phyloP scores from a whole-genome alignment of 2,329 filamentous ascomycete genomes.

The Rugonectria rugulosa region DNA sequence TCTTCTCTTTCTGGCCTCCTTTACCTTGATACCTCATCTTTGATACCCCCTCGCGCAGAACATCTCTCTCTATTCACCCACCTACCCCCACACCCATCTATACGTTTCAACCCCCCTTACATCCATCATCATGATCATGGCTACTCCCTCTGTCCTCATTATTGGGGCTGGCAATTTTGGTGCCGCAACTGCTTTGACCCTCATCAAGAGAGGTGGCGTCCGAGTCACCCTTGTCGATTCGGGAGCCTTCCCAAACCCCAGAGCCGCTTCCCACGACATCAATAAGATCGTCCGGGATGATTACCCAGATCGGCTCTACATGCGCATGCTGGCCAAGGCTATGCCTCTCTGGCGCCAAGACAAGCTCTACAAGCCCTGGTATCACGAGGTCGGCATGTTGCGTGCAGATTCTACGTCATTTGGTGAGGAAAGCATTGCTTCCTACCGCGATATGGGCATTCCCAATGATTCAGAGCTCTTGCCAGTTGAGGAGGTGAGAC shows the following conservation, averaged over 20 bases:
- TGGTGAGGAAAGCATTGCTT: conserved; percentile 52
- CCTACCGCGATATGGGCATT: conserved; percentile 47
- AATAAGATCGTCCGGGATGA: conserved; percentile 55
- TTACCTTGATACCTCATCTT: neutral
- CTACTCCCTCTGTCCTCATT: conserved; percentile 44
- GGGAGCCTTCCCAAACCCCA: conserved; percentile 46
- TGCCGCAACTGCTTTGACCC: conserved; percentile 50
- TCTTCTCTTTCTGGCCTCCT: neutral
- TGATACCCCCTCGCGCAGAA: neutral
- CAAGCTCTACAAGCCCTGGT: conserved; percentile 59
- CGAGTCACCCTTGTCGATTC: conserved; percentile 49
- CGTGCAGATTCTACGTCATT: conserved; percentile 51
- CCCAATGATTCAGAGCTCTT: conserved; percentile 51
- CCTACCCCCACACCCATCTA: neutral
- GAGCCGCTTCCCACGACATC: conserved; percentile 55
- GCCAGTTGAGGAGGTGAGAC: conserved; percentile 59
- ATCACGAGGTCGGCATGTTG: conserved; percentile 66
- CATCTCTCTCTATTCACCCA: neutral
- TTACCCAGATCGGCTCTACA: conserved; percentile 50
- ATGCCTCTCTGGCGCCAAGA: conserved; percentile 52
- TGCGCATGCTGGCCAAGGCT: conserved; percentile 49
- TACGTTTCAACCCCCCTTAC: neutral
- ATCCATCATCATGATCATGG: conserved; percentile 12
- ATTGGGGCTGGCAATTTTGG: conserved; percentile 55
- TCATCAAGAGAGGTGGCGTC: conserved; percentile 40